Percentiles rank a stretch among this genome's conserved stretches.
These are phyloP conservation scores for Phyllosticta paracitricarpa DNA, from an alignment of 2,329 filamentous ascomycete genomes.

Conservation along the genomic window DNA sequence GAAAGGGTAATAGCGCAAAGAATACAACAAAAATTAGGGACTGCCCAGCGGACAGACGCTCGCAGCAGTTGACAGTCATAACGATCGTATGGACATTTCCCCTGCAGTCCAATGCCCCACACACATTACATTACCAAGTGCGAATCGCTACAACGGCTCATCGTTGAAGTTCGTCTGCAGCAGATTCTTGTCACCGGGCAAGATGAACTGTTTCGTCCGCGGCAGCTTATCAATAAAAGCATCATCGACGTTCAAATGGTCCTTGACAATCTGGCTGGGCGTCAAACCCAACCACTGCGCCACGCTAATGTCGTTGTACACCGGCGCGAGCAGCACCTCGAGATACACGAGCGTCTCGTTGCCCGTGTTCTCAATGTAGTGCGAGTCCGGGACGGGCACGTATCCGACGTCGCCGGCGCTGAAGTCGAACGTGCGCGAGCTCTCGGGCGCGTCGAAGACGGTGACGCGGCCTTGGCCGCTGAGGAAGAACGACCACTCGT, in stretches of 20 bases:
- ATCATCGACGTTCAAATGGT: constrained; percentile 21
- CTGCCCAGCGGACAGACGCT: background rate
- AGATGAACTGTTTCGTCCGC: constrained; percentile 30
- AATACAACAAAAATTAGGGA: background rate
- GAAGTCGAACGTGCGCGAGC: constrained; percentile 49
- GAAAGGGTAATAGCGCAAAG: background rate
- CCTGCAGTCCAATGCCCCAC: background rate
- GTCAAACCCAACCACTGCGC: constrained; percentile 49
- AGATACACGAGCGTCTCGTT: constrained; percentile 48
- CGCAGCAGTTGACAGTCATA: background rate
- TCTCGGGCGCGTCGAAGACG: constrained; percentile 42
- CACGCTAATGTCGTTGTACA: constrained; percentile 46
- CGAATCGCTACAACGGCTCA: constrained; percentile 11
- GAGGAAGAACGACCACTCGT: constrained; percentile 54
- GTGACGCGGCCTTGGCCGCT: constrained; percentile 47
- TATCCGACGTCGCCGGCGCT: constrained; percentile 51
- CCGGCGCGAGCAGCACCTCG: constrained; percentile 46
- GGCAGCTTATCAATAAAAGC: constrained; percentile 21
- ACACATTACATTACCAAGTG: too few relatives aligned
- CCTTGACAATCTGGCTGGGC: constrained; percentile 29
- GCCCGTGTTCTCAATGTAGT: constrained; percentile 54
- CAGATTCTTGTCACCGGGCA: constrained; percentile 29
- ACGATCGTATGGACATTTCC: background rate
- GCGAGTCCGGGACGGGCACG: constrained; percentile 44
- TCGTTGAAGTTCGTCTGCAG: constrained; percentile 27